Percentiles rank a stretch among this genome's conserved stretches.
Evolutionary conservation across 2,329 filamentous ascomycete genomes (phyloP).

Genomic region (Lachnellula arida): DNA sequence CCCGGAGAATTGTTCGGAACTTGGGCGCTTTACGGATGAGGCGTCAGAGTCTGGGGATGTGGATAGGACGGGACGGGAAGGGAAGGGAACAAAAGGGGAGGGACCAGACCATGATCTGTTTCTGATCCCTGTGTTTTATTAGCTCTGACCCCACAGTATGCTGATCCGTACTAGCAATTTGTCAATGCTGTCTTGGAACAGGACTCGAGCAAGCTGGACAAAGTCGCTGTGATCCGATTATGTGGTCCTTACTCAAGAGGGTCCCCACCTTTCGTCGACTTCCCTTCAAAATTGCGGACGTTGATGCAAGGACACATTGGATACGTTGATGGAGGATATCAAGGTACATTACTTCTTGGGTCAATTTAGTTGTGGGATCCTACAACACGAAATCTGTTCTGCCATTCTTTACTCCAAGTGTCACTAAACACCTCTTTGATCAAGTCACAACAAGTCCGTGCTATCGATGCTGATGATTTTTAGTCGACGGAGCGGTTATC

Average conservation of each 20-base stretch:
- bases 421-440: not conserved
- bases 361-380: not conserved
- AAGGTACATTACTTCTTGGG: conserved; percentile 18
- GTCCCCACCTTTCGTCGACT: conserved; percentile 46
- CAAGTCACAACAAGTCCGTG: conserved; percentile 1
- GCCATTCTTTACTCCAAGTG: not conserved
- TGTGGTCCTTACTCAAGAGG: conserved; percentile 44
- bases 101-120: not conserved
- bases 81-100: not conserved
- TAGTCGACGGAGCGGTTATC: conserved; percentile 27
- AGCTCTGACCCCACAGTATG: not conserved
- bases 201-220: conserved; percentile 44
- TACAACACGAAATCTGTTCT: not conserved
- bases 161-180: conserved; percentile 35
- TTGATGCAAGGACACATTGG: conserved; percentile 44
- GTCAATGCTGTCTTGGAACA: conserved; percentile 48
- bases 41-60: not conserved
- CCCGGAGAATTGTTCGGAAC: not conserved
- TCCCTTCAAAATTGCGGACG: conserved; percentile 39
- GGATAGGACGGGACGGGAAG: not conserved
- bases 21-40: not conserved
- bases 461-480: not conserved
- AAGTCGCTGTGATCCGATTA: conserved; percentile 48
- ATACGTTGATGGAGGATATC: conserved; percentile 42
- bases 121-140: not conserved